These are phyloP conservation scores for Solanum virginianum DNA, from an alignment of 257 asterid species.

Conservation along the genomic window DNA sequence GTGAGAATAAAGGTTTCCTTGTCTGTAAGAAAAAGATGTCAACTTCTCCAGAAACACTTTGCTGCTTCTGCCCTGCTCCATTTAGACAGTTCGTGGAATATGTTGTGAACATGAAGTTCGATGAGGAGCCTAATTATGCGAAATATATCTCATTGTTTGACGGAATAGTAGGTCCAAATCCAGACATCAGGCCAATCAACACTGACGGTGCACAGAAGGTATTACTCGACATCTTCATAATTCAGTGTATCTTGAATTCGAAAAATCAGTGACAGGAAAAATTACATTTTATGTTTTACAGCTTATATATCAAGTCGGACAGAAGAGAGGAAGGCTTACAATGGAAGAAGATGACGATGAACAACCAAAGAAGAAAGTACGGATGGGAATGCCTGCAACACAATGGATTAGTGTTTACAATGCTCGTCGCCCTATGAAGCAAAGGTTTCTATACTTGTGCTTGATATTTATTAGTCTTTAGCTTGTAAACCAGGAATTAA, in stretches of 20 bases:
- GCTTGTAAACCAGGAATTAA: background rate
- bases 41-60: slow-evolving; percentile 43
- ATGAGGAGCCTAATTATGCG: too few relatives aligned
- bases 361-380: slow-evolving; percentile 39
- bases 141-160: too few relatives aligned
- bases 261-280: background rate
- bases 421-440: slow-evolving; percentile 50
- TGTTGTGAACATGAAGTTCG: too few relatives aligned
- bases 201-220: too few relatives aligned
- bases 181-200: too few relatives aligned
- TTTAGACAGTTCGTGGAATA: background rate
- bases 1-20: slow-evolving; percentile 44
- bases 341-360: slow-evolving; percentile 35
- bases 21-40: slow-evolving; percentile 53
- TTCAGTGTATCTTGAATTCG: background rate
- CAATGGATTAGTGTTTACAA: slow-evolving; percentile 53
- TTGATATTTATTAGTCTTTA: background rate
- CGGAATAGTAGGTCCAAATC: too few relatives aligned
- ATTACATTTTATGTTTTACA: background rate
- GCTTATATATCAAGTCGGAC: slow-evolving; percentile 45
- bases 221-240: background rate
- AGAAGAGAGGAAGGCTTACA: slow-evolving; percentile 35
- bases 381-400: slow-evolving; percentile 47
- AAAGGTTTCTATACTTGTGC: slow-evolving; percentile 18
- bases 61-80: slow-evolving; percentile 40